These are phyloP conservation scores for Drechslerella coelobrocha DNA, from an alignment of 2,329 filamentous ascomycete species.

Conservation along the genomic window DNA sequence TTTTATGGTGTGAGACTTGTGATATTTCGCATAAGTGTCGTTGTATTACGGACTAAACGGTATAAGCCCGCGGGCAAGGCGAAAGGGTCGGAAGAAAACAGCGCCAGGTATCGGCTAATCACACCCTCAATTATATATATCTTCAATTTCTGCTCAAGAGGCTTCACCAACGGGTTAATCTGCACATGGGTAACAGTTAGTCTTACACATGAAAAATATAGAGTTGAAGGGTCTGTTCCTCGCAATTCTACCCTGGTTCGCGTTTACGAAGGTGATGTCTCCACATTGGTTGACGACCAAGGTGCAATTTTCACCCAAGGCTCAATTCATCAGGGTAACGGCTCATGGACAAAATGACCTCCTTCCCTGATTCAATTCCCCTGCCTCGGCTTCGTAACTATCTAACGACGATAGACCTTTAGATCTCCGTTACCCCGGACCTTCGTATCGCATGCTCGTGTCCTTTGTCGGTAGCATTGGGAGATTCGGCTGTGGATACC, in stretches of 20 bases:
- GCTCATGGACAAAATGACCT: too few species aligned
- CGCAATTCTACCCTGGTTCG: background rate
- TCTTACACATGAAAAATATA: constrained; percentile 31
- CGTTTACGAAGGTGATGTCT: too few species aligned
- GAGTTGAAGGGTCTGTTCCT: constrained; percentile 8
- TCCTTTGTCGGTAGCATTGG: constrained; percentile 15
- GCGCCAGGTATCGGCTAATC: background rate
- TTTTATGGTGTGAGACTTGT: background rate
- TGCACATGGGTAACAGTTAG: background rate
- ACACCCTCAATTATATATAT: background rate
- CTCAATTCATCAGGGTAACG: too few species aligned
- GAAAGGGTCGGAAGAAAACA: background rate
- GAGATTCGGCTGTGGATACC: constrained; percentile 30
- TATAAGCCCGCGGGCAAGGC: background rate
- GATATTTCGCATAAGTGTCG: constrained; percentile 4
- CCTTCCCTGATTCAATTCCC: background rate
- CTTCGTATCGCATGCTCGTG: constrained; percentile 1
- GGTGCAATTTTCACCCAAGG: background rate
- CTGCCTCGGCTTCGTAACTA: background rate
- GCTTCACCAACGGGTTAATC: background rate
- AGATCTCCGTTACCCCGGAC: background rate
- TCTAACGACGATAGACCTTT: background rate
- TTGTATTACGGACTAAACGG: background rate
- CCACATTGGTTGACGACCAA: background rate
- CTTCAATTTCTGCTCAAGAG: background rate